phyloP scores from a whole-genome alignment of 306 rosid species.

The Cajanus cajan region DNA sequence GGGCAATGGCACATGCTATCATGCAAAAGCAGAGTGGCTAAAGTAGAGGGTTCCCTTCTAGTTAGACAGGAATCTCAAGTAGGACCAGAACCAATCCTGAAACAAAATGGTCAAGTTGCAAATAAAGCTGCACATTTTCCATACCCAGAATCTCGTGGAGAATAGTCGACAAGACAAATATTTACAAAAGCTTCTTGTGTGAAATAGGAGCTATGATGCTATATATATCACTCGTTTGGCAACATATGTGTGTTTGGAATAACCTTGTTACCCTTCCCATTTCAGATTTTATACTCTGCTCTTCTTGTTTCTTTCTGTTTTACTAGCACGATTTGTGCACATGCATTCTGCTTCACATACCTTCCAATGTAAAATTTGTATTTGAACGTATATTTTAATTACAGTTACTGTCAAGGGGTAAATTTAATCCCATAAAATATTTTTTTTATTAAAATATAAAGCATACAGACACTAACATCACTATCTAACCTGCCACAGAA shows the following conservation, averaged over 20 bases:
- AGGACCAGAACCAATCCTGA: constrained; percentile 31
- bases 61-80: constrained; percentile 36
- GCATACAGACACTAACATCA: background rate
- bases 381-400: background rate
- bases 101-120: constrained; percentile 20
- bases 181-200: background rate
- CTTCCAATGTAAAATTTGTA: background rate
- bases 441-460: background rate
- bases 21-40: constrained; percentile 21
- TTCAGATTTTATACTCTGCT: constrained; percentile 29
- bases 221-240: constrained; percentile 29
- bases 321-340: constrained; percentile 25
- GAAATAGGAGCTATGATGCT: background rate
- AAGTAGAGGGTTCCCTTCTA: constrained; percentile 28
- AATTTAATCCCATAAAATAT: background rate
- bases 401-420: too few relatives aligned
- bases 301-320: constrained; percentile 22
- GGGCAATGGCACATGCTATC: constrained; percentile 33
- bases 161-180: constrained; percentile 32
- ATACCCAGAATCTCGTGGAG: constrained; percentile 28
- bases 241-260: constrained; percentile 38
- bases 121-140: constrained; percentile 43
- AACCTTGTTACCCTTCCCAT: constrained; percentile 22
- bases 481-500: background rate
- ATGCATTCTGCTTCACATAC: constrained; percentile 26